These are phyloP conservation scores for Curvularia spicifera DNA, from an alignment of 2,329 filamentous ascomycete genomes.

Conservation along the genomic window DNA sequence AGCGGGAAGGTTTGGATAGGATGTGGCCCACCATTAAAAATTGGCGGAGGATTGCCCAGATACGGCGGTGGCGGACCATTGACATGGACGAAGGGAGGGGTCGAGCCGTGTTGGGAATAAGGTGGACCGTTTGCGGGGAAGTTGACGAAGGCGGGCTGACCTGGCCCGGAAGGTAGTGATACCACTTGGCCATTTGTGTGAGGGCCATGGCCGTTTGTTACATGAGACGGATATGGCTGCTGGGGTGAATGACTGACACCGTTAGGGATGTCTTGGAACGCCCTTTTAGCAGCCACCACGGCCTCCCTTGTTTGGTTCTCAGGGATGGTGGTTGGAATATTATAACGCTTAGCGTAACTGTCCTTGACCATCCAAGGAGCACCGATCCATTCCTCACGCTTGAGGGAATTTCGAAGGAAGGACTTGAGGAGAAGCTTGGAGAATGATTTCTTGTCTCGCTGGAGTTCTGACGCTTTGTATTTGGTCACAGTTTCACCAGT, in stretches of 20 bases:
- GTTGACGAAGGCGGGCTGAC: constrained; percentile 55
- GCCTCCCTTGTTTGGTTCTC: constrained; percentile 46
- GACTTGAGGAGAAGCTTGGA: constrained; percentile 92
- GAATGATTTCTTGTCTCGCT: constrained; percentile 87
- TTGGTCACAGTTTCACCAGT: constrained; percentile 56
- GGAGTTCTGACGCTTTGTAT: constrained; percentile 65
- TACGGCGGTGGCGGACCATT: constrained; percentile 15
- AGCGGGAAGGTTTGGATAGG: constrained; percentile 9
- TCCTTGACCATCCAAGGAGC: constrained; percentile 95
- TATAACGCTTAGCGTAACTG: constrained; percentile 80
- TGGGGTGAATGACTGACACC: constrained; percentile 36
- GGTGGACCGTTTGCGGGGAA: constrained; percentile 60
- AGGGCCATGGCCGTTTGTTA: constrained; percentile 26
- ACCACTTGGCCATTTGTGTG: constrained; percentile 31
- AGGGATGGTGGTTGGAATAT: constrained; percentile 87
- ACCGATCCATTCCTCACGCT: constrained; percentile 90
- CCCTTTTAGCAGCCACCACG: constrained; percentile 63
- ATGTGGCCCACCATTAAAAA: constrained; percentile 15
- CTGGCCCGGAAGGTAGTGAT: constrained; percentile 28
- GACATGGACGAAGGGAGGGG: constrained; percentile 11
- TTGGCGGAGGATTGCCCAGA: constrained; percentile 10
- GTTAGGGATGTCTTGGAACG: constrained; percentile 58
- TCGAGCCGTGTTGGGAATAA: constrained; percentile 69
- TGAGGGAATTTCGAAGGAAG: constrained; percentile 95
- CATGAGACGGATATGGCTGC: constrained; percentile 26